These are phyloP conservation scores for Picochlorum sp. DNA, from an alignment of 139 green algal genomes.

Conservation along the genomic window DNA sequence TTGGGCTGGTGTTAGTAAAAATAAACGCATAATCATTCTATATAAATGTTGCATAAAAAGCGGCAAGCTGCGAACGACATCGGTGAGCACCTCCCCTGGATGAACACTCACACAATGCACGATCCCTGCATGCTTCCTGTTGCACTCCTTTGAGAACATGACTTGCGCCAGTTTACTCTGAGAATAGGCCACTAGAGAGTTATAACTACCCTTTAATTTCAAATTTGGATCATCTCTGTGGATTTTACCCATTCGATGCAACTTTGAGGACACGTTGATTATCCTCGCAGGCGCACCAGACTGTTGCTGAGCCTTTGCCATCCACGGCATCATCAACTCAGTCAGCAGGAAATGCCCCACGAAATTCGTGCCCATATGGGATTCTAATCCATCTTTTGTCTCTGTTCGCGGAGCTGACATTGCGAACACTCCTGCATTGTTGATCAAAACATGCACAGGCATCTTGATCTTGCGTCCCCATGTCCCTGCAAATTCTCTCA, in stretches of 20 bases:
- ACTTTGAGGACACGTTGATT: conserved; percentile 54
- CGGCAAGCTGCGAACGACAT: conserved; percentile 66
- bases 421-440: conserved; percentile 81
- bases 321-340: conserved; percentile 54
- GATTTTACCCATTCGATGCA: conserved; percentile 34
- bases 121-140: conserved; percentile 12
- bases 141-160: conserved; percentile 34
- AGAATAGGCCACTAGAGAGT: conserved; percentile 47
- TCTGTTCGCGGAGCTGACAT: conserved; percentile 30
- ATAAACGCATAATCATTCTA: conserved; percentile 36
- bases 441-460: conserved; percentile 75
- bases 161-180: conserved; percentile 75
- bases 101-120: conserved; percentile 47
- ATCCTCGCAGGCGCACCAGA: conserved; percentile 29
- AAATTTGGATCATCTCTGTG: conserved; percentile 18
- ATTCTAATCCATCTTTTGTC: conserved; percentile 63
- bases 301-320: conserved; percentile 13
- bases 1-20: conserved; percentile 63
- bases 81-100: conserved; percentile 72
- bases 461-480: conserved; percentile 37
- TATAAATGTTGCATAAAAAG: conserved; percentile 43
- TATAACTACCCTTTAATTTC: conserved; percentile 23
- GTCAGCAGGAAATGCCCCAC: conserved; percentile 73
- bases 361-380: conserved; percentile 76
- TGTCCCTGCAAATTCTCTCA: conserved; percentile 48